Base-by-base conservation (phyloP, 768 basidiomycete genomes). In the Lactarius indigo region DNA sequence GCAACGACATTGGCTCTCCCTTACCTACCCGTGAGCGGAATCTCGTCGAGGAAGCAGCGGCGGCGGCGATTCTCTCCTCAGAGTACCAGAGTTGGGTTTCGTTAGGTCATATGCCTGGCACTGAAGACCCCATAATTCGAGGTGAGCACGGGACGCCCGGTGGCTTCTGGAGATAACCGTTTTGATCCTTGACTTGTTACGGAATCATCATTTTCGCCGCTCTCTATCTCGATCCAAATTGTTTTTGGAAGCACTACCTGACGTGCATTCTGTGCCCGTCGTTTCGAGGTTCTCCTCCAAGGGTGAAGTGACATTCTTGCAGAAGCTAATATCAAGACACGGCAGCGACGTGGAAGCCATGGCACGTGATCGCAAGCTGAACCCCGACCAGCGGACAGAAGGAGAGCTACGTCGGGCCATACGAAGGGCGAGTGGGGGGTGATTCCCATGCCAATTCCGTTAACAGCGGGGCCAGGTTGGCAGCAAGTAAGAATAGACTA, bases 321-420 rank as follows among this genome's bases (percentile, higher is more conserved):
- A 78, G 64, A 78, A 83, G 52, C 82, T 98, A 33, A 84, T 92
- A 15, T 76, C 76, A 50, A 88, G 84, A 75, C 80, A 98, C 77
- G 91, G 88, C 1, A 78, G 81, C 35, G 88, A 98, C 78, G 78
- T 88, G 28, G 83, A 84, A 33, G 80, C 77, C 58, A 98, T 97
- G 95, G 85, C 87, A 13, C 80, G 81, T 70, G 96, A 98, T 78
- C 79, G 86, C 65, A 88, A 82, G 76, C 75, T 90, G 65, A 98
- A 98, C 75, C 78, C 84, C 18, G 88, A 87, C 76, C 96, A 98
- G 79, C 85, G 89, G 73, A 97, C 94, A 2, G 83, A 80, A 37
- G 95, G 92, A 20, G 87, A 94, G 78, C 75, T 98, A 73, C 79
- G 75, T 72, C 81, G 86, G 74, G 88, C 85, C 35, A 78, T 91